Evolutionary conservation across 2,329 filamentous ascomycete species (phyloP).

Genomic region (Aspergillus carbonarius): DNA sequence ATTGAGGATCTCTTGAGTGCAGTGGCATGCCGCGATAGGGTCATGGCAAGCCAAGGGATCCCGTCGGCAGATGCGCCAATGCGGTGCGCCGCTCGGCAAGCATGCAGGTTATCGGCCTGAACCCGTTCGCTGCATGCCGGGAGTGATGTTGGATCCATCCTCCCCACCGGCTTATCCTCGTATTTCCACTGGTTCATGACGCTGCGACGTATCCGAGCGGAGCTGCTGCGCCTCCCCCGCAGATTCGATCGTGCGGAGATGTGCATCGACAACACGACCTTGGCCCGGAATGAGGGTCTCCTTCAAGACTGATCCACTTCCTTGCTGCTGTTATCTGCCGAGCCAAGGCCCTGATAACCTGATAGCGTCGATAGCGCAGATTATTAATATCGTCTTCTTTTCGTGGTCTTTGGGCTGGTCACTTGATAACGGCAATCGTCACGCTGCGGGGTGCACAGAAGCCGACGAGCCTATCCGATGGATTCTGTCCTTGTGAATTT

Average conservation of each 20-base stretch:
- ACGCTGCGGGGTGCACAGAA: conserved; percentile 8
- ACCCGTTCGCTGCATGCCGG: neutral
- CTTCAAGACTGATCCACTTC: conserved; percentile 1
- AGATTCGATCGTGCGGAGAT: conserved; percentile 21
- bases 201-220: no score
- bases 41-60: neutral
- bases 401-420: neutral
- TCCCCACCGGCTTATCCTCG: conserved; percentile 2
- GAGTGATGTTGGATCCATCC: neutral
- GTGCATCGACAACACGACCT: neutral
- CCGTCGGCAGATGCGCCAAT: conserved; percentile 15
- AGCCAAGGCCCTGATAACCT: neutral
- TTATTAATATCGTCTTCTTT: neutral
- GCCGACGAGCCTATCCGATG: neutral
- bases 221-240: conserved; percentile 18
- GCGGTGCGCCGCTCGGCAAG: conserved; percentile 11
- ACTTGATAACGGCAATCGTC: neutral
- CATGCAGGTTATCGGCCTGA: neutral
- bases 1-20: no score
- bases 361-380: neutral
- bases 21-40: neutral
- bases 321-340: conserved; percentile 9
- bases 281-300: neutral
- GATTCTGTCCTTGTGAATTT: conserved; percentile 1
- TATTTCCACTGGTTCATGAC: neutral